A percentile compares a stretch with the other conserved stretches of the same genome.
Conservation (phyloP, 2,329 filamentous ascomycete genomes). For the Parasarocladium wereldwijsianum region DNA sequence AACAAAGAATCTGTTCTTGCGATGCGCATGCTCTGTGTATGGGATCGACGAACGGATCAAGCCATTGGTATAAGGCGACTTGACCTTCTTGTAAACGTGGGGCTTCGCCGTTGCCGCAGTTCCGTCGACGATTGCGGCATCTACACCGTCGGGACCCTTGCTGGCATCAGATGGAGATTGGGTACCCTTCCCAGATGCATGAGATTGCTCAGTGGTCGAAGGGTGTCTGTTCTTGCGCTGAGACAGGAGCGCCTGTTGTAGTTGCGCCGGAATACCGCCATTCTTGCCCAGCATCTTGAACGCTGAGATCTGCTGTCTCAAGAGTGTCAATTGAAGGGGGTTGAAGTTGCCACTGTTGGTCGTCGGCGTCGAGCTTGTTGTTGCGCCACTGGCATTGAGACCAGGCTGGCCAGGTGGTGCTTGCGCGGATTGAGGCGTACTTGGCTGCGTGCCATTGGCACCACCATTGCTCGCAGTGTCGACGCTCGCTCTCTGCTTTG, state of each 20-base stretch:
- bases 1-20: conserved; percentile 64
- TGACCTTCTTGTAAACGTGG: conserved; percentile 55
- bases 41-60: conserved; percentile 47
- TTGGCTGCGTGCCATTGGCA: conserved; percentile 34
- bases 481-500: conserved; percentile 37
- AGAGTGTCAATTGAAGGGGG: conserved; percentile 60
- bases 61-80: conserved; percentile 51
- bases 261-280: conserved; percentile 57
- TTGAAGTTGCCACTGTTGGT: conserved; percentile 49
- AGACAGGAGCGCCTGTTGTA: conserved; percentile 74
- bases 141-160: conserved; percentile 20
- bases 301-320: conserved; percentile 77
- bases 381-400: conserved; percentile 13
- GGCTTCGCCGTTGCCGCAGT: conserved; percentile 21
- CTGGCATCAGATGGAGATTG: conserved; percentile 17
- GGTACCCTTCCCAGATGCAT: conserved; percentile 12
- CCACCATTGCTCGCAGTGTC: conserved; percentile 31
- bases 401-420: conserved; percentile 14
- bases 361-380: conserved; percentile 17
- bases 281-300: conserved; percentile 89
- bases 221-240: conserved; percentile 52
- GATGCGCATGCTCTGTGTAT: conserved; percentile 64
- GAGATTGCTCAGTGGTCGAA: conserved; percentile 26
- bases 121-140: conserved; percentile 18
- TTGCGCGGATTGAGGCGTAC: conserved; percentile 16